Conservation (phyloP, 176 grass and related monocot species). For the Cenchrus fungigraminus region DNA sequence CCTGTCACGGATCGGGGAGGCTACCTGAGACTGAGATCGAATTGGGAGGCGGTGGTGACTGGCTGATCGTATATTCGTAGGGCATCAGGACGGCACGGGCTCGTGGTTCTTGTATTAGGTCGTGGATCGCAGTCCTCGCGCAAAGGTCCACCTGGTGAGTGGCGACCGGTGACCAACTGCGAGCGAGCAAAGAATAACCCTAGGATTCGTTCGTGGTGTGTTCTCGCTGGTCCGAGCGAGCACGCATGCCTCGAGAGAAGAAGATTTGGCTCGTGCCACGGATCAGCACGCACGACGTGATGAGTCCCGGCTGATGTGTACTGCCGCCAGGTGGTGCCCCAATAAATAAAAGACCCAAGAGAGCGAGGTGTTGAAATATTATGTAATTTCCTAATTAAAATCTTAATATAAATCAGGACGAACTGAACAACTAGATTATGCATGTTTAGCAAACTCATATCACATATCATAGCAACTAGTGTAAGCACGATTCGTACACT, state of each 20-base stretch:
- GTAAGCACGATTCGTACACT: too few relatives aligned
- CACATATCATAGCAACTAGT: too few relatives aligned
- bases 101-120: not conserved
- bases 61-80: not conserved
- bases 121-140: not conserved
- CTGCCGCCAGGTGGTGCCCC: not conserved
- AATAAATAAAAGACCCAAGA: too few relatives aligned
- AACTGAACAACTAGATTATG: too few relatives aligned
- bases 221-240: not conserved
- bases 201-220: not conserved
- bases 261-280: not conserved
- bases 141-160: conserved; percentile 32
- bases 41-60: not conserved
- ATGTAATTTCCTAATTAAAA: too few relatives aligned
- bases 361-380: too few relatives aligned
- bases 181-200: not conserved
- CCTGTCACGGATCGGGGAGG: not conserved
- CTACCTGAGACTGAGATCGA: too few relatives aligned
- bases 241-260: too few relatives aligned
- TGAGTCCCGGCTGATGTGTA: not conserved
- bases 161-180: conserved; percentile 33
- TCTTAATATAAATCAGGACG: too few relatives aligned
- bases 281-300: not conserved
- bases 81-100: not conserved
- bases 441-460: too few relatives aligned